Evolutionary conservation across 1,284 basidiomycete genomes (phyloP).

Genomic region (Phlebopus sp.): DNA sequence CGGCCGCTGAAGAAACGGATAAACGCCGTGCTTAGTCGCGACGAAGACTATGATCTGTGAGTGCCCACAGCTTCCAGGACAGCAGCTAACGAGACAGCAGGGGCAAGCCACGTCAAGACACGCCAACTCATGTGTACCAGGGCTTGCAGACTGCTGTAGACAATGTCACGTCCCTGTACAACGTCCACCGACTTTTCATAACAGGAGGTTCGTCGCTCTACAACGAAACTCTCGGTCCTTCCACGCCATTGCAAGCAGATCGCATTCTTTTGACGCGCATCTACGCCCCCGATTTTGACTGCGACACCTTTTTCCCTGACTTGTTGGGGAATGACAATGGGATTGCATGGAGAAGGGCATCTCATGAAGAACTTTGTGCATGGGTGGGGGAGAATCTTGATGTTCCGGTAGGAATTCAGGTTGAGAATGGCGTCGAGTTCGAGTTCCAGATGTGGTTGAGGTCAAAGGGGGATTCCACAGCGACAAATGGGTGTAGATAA

Average conservation of each 20-base stretch:
- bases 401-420: slow-evolving; percentile 71
- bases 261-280: slow-evolving; percentile 88
- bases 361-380: slow-evolving; percentile 59
- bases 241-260: slow-evolving; percentile 51
- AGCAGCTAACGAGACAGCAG: slow-evolving; percentile 13
- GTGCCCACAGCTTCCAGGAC: slow-evolving; percentile 27
- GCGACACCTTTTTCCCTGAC: slow-evolving; percentile 86
- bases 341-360: slow-evolving; percentile 54
- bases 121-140: slow-evolving; percentile 15
- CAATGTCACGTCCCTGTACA: slow-evolving; percentile 14
- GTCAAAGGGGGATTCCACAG: slow-evolving; percentile 1
- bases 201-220: slow-evolving; percentile 92
- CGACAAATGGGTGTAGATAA: neutral
- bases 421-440: slow-evolving; percentile 81
- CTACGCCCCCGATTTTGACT: slow-evolving; percentile 71
- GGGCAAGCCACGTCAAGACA: slow-evolving; percentile 4
- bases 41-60: slow-evolving; percentile 62
- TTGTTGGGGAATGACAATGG: slow-evolving; percentile 42
- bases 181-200: slow-evolving; percentile 65
- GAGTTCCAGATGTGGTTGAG: slow-evolving; percentile 91
- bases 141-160: slow-evolving; percentile 22
- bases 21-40: slow-evolving; percentile 82
- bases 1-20: slow-evolving; percentile 76
- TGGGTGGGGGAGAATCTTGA: slow-evolving; percentile 72
- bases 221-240: slow-evolving; percentile 54